Conservation (phyloP, 176 grass and related monocot species). For the Carex myosuroides region DNA sequence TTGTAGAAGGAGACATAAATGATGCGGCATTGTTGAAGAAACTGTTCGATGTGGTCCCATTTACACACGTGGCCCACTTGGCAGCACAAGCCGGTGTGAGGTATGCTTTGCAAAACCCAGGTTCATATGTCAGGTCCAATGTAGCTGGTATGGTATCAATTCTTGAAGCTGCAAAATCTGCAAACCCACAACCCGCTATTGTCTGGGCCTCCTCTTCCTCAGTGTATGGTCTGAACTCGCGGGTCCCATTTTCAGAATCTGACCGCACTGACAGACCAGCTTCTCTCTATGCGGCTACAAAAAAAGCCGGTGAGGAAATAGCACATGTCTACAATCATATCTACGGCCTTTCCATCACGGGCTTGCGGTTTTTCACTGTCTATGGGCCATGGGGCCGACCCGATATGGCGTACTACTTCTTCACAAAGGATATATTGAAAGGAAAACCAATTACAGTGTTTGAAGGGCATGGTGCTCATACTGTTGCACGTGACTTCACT, state of each 20-base stretch:
- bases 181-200: conserved; percentile 67
- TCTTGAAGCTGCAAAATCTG: conserved; percentile 51
- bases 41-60: conserved; percentile 77
- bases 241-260: conserved; percentile 71
- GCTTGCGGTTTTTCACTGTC: conserved; percentile 67
- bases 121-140: conserved; percentile 71
- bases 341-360: conserved; percentile 76
- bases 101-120: conserved; percentile 62
- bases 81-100: conserved; percentile 91
- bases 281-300: conserved; percentile 80
- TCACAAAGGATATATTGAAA: conserved; percentile 67
- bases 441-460: conserved; percentile 59
- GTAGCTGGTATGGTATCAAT: conserved; percentile 60
- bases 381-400: conserved; percentile 84
- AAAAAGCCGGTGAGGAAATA: conserved; percentile 88
- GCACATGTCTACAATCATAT: conserved; percentile 92
- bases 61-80: conserved; percentile 87
- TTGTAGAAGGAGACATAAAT: conserved; percentile 75
- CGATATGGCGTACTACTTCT: conserved; percentile 79
- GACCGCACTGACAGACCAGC: conserved; percentile 78
- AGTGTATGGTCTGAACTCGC: conserved; percentile 70
- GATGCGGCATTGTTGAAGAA: conserved; percentile 63
- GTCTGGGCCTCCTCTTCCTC: conserved; percentile 86
- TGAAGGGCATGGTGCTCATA: conserved; percentile 53
- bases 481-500: conserved; percentile 77